phyloP scores from a whole-genome alignment of 1,139 yeast species.

The Protomyces lactucae-debilis region DNA sequence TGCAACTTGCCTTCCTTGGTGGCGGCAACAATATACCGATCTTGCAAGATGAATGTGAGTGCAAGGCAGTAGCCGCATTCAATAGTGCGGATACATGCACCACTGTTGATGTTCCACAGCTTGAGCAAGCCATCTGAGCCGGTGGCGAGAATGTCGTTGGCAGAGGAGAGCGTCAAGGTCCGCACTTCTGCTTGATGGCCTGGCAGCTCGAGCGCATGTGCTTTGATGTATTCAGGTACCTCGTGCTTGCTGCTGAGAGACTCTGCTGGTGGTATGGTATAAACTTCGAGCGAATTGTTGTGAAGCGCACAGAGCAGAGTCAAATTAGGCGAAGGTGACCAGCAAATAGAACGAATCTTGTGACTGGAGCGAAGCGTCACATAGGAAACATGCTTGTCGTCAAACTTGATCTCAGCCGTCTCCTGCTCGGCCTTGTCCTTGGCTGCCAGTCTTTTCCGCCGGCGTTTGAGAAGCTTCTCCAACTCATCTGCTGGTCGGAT shows the following conservation, averaged over 20 bases:
- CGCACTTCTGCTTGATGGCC: constrained; percentile 92
- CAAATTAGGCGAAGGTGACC: constrained; percentile 42
- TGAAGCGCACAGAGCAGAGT: constrained; percentile 61
- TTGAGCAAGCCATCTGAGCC: constrained; percentile 88
- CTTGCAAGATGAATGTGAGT: constrained; percentile 84
- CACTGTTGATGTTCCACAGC: constrained; percentile 76
- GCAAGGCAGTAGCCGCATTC: constrained; percentile 85
- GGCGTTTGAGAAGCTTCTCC: constrained; percentile 67
- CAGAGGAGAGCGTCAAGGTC: constrained; percentile 74
- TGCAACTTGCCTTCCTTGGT: constrained; percentile 83
- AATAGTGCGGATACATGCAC: constrained; percentile 75
- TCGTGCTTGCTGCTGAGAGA: constrained; percentile 45
- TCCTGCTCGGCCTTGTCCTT: constrained; percentile 51
- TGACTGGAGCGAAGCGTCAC: constrained; percentile 39
- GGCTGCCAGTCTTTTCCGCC: constrained; percentile 71
- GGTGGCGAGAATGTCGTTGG: constrained; percentile 73
- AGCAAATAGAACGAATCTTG: constrained; percentile 39
- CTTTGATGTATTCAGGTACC: constrained; percentile 50
- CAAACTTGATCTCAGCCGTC: constrained; percentile 41
- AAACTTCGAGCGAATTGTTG: constrained; percentile 71
- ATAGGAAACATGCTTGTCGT: constrained; percentile 37
- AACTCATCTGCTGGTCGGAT: constrained; percentile 74
- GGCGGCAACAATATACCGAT: constrained; percentile 62
- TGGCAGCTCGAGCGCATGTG: constrained; percentile 59
- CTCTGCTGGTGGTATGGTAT: constrained; percentile 52